Percentiles rank a stretch among this genome's conserved stretches.
phyloP scores from a whole-genome alignment of 345 rosid species.

The Hirschfeldia incana region DNA sequence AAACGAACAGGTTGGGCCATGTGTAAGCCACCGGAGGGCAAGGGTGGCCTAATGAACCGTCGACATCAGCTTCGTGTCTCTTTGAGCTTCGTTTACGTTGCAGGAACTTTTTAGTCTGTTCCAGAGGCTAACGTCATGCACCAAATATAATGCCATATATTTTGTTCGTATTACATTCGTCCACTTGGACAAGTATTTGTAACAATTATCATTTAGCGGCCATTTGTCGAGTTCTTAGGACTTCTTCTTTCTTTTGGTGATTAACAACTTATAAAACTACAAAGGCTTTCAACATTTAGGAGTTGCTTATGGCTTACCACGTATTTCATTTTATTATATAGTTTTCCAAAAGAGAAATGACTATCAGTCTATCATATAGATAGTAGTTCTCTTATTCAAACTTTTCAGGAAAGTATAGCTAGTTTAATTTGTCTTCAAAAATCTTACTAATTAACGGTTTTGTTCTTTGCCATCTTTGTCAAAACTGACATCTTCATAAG shows the following conservation, averaged over 20 bases:
- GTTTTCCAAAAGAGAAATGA: neutral
- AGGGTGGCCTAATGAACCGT: constrained; percentile 19
- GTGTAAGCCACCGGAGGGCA: constrained; percentile 25
- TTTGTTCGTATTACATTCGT: constrained; percentile 16
- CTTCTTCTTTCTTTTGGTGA: neutral
- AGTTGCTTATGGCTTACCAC: constrained; percentile 28
- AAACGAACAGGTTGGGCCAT: constrained; percentile 1
- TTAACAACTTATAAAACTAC: constrained; percentile 5
- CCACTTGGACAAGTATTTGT: constrained; percentile 11
- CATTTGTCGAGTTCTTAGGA: constrained; percentile 25
- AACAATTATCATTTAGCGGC: neutral
- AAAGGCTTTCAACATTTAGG: constrained; percentile 2
- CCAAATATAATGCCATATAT: neutral
- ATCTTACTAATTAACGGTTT: neutral
- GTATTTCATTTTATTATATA: neutral
- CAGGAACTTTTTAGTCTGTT: constrained; percentile 12
- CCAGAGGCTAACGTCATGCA: neutral
- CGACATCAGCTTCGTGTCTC: constrained; percentile 36
- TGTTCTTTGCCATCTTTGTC: neutral
- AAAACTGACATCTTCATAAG: neutral
- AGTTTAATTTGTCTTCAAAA: neutral
- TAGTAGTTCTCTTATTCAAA: neutral
- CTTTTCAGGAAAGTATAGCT: neutral
- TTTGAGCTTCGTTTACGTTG: constrained; percentile 21
- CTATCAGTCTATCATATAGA: neutral